Base-by-base conservation (phyloP, 179 eudicot species). In the Silene vulgaris region DNA sequence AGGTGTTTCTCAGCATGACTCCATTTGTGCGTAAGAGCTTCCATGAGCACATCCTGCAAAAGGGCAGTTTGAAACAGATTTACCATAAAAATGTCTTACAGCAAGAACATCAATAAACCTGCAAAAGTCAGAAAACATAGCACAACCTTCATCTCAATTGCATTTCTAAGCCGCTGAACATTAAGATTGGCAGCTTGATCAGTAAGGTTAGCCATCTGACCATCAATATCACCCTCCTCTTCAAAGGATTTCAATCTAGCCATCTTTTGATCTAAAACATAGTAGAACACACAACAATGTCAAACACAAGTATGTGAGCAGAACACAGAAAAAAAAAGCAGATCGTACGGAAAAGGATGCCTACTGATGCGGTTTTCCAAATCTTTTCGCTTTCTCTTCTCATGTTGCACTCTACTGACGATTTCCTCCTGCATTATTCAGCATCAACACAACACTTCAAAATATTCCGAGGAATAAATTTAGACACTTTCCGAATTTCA, bases 341-440 rank as follows among this genome's bases (percentile, higher is more conserved):
- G 32, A 52, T 69, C 5, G 5, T 5, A 74, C 16, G 72, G 68
- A 56, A 17, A 30, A 65, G 68, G 66, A 84, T 73, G 84, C 95
- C 90, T 83, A 92, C 98, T 75, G 32, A 90, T 85, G 54, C 86
- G 87, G 69, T 74, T 80, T 81, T 86, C 93, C 84, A 89, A 75
- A 0, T 88, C 90, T 71, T 77, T 81, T 54, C 82, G 81, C 82
- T 81, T 95, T 73, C 75, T 90, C 81, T 64, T 88, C 86, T 87
- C 89, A 78, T 35, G 79, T 30, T 74, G 82, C 30, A 5, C 80
- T 73, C 19, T 72, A 56, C 35, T 79, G 26, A 80, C 62, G 67
- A 95, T 83, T 69, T 88, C 92, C 84, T 94, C 98, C 98, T 94
- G 74, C 32, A 80, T 60, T 66, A 52, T 63, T 14, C 69, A 30